phyloP scores from a whole-genome alignment of 176 grass and related monocot species.

The Rhynchospora pubera region DNA sequence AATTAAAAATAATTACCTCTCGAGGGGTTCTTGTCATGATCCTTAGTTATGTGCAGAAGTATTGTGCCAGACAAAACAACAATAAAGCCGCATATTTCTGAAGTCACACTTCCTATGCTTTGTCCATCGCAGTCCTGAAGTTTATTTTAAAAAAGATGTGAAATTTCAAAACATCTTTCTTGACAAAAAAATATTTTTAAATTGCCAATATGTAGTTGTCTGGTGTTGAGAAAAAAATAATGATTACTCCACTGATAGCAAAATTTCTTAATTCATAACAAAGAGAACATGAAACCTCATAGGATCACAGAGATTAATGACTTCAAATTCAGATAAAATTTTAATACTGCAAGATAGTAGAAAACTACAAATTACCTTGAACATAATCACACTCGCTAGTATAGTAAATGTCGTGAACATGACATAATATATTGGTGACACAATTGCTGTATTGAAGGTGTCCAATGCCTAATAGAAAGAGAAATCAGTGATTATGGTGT shows the following conservation, averaged over 20 bases:
- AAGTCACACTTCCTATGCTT: constrained; percentile 70
- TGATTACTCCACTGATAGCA: not conserved
- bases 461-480: constrained; percentile 56
- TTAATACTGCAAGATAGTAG: not conserved
- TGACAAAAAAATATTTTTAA: not conserved
- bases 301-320: not conserved
- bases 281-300: not conserved
- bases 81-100: constrained; percentile 91
- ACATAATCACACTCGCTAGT: constrained; percentile 94
- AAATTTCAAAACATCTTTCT: not conserved
- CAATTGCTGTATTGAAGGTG: constrained; percentile 93
- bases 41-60: constrained; percentile 88
- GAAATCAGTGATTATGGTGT: constrained; percentile 6
- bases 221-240: constrained; percentile 1
- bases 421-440: constrained; percentile 97
- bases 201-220: not conserved
- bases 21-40: constrained; percentile 61
- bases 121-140: constrained; percentile 91
- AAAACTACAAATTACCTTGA: constrained; percentile 55
- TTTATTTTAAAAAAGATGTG: not conserved
- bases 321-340: not conserved
- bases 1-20: constrained; percentile 46
- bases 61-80: constrained; percentile 88
- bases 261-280: not conserved
- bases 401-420: constrained; percentile 99